These are phyloP conservation scores for Suillus sp. DNA, from an alignment of 768 basidiomycete genomes.

Conservation along the genomic window DNA sequence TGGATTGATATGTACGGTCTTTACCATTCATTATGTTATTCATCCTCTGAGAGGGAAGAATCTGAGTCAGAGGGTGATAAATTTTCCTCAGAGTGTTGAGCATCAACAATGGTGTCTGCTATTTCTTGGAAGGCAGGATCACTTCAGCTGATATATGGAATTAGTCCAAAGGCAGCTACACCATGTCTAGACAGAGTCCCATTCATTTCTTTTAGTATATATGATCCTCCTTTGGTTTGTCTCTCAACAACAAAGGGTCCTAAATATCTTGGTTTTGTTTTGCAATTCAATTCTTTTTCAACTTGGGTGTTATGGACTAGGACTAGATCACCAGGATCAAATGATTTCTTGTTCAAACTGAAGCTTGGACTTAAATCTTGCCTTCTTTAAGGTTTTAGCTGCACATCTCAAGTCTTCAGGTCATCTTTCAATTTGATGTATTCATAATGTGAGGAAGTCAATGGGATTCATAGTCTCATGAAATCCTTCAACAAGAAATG, in stretches of 20 bases:
- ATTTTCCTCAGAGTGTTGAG: no score
- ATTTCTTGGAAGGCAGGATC: no score
- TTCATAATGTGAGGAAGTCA: constrained; percentile 26
- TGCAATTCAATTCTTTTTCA: constrained; percentile 32
- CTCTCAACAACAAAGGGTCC: constrained; percentile 41
- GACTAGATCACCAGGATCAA: constrained; percentile 35
- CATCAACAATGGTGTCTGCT: no score
- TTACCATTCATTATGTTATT: no score
- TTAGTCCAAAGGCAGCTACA: constrained; percentile 16
- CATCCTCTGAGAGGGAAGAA: no score
- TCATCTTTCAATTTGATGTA: no score
- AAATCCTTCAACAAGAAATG: constrained; percentile 31
- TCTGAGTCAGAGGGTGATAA: no score
- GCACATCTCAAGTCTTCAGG: constrained; percentile 26
- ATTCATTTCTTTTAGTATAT: constrained; percentile 23
- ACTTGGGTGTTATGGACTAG: constrained; percentile 37
- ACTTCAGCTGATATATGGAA: not conserved
- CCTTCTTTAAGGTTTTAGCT: constrained; percentile 25
- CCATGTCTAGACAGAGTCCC: constrained; percentile 14
- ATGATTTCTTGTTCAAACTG: no score
- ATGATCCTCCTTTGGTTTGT: constrained; percentile 22
- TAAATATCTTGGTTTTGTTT: constrained; percentile 36
- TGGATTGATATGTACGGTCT: no score
- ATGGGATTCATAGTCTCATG: constrained; percentile 14
- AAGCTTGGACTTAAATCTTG: no score